phyloP scores from a whole-genome alignment of 306 rosid species.

The Vigna mungo region DNA sequence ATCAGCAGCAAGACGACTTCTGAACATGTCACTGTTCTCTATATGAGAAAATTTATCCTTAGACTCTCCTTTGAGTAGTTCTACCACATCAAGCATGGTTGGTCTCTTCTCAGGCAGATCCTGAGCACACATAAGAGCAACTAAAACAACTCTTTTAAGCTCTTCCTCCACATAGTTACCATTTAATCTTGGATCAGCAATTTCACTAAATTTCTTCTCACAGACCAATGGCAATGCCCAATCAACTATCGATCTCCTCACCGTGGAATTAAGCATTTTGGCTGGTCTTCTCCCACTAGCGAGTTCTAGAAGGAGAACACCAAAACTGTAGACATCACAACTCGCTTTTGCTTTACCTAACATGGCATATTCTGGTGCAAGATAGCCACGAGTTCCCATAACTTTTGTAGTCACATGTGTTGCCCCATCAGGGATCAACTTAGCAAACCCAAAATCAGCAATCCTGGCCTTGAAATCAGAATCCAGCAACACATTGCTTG shows the following conservation, averaged over 20 bases:
- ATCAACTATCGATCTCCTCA: slow-evolving; percentile 65
- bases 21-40: slow-evolving; percentile 58
- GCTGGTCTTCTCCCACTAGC: slow-evolving; percentile 73
- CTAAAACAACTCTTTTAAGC: slow-evolving; percentile 69
- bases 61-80: slow-evolving; percentile 75
- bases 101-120: slow-evolving; percentile 73
- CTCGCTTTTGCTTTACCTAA: slow-evolving; percentile 80
- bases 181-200: slow-evolving; percentile 75
- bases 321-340: slow-evolving; percentile 87
- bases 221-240: slow-evolving; percentile 86
- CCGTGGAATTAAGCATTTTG: slow-evolving; percentile 51
- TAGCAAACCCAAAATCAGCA: slow-evolving; percentile 88
- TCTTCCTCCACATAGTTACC: slow-evolving; percentile 73
- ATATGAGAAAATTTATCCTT: slow-evolving; percentile 60
- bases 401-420: slow-evolving; percentile 83
- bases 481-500: slow-evolving; percentile 78
- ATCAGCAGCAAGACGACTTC: slow-evolving; percentile 42
- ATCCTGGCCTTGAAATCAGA: slow-evolving; percentile 71
- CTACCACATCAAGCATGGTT: slow-evolving; percentile 77
- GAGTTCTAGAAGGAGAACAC: slow-evolving; percentile 84
- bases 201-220: slow-evolving; percentile 64
- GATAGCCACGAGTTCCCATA: slow-evolving; percentile 88
- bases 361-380: slow-evolving; percentile 89
- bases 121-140: slow-evolving; percentile 63
- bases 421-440: slow-evolving; percentile 84